phyloP scores from a whole-genome alignment of 2,329 filamentous ascomycete genomes.

The Botrytis aclada region DNA sequence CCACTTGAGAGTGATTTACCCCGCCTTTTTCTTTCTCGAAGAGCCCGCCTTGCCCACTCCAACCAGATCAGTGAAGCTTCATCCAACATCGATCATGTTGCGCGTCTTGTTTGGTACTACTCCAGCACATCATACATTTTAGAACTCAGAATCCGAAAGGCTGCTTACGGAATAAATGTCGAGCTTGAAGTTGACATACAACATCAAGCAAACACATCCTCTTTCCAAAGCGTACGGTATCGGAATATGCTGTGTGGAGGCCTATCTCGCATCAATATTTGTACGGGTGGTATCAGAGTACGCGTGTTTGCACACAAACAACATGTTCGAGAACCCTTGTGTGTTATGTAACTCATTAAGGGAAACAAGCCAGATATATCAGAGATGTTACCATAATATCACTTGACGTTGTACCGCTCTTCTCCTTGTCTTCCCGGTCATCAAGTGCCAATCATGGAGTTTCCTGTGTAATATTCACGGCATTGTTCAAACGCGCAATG shows the following conservation, averaged over 20 bases:
- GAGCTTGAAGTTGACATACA: not conserved
- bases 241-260: not conserved
- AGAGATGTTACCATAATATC: not conserved
- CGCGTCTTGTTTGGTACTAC: not conserved
- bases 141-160: not conserved
- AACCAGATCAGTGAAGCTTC: not conserved
- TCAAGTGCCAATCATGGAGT: not conserved
- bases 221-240: not conserved
- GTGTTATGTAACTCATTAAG: not conserved
- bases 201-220: not conserved
- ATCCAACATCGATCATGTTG: not conserved
- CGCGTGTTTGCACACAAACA: not conserved
- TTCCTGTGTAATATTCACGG: not conserved
- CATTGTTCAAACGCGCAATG: not conserved
- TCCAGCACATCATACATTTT: not conserved
- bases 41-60: not conserved
- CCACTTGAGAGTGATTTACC: not conserved
- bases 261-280: not conserved
- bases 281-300: not conserved
- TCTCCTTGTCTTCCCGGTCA: not conserved
- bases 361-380: not conserved
- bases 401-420: not conserved
- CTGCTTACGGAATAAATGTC: not conserved
- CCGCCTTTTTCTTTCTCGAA: no score
- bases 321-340: not conserved